A percentile compares a stretch with the other conserved stretches of the same genome.
Conservation (phyloP, 495 filamentous ascomycete species). For the Xanthoparmelia taractica region DNA sequence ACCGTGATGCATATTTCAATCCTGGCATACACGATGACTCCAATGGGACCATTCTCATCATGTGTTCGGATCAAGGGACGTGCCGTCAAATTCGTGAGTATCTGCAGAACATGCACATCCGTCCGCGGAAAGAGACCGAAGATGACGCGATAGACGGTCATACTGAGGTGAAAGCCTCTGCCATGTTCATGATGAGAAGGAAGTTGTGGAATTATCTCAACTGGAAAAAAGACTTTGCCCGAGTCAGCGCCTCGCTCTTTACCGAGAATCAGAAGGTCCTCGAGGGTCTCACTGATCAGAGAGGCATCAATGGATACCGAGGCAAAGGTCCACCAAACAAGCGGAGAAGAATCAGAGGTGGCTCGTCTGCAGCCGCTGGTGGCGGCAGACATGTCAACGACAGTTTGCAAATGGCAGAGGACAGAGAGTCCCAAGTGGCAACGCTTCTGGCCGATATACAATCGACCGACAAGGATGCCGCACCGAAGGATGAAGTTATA, state of each 20-base stretch:
- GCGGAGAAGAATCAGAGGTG: conserved; percentile 79
- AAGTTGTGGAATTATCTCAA: conserved; percentile 80
- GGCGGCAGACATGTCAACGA: conserved; percentile 53
- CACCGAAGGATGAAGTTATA: conserved; percentile 64
- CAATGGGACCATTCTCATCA: conserved; percentile 83
- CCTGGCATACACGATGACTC: conserved; percentile 69
- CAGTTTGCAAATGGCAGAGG: conserved; percentile 69
- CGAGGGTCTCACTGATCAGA: conserved; percentile 40
- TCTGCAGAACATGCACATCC: conserved; percentile 82
- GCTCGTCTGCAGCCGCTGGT: conserved; percentile 50
- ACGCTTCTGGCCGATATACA: conserved; percentile 58
- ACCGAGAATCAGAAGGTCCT: conserved; percentile 73
- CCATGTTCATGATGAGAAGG: conserved; percentile 78
- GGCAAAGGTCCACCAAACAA: conserved; percentile 76
- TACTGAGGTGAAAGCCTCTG: conserved; percentile 54
- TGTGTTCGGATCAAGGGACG: conserved; percentile 86
- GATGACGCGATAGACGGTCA: conserved; percentile 36
- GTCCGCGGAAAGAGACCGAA: conserved; percentile 37
- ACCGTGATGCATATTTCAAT: conserved; percentile 81
- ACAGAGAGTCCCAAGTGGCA: conserved; percentile 67
- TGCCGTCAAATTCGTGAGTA: conserved; percentile 88
- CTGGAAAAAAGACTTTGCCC: conserved; percentile 86
- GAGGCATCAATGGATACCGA: conserved; percentile 39
- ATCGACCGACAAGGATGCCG: conserved; percentile 55
- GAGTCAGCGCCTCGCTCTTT: conserved; percentile 67